Conservation (phyloP, 306 rosid genomes). For the Medicago ruthenica region DNA sequence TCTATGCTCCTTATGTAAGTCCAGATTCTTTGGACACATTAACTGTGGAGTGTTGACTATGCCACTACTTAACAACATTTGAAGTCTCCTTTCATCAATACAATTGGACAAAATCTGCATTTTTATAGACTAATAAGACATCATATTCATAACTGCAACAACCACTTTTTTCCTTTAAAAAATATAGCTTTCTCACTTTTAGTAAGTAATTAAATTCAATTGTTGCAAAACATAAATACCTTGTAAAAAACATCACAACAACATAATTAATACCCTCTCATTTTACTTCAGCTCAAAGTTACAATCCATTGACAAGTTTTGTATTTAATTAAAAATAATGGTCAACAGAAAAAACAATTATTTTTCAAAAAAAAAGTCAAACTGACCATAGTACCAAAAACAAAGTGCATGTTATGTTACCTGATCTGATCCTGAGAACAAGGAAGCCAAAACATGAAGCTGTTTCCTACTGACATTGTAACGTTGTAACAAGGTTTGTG, state of each 20-base stretch:
- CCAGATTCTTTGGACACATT: conserved; percentile 56
- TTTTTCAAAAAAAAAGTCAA: conserved; percentile 7
- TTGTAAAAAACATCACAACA: conserved; percentile 1
- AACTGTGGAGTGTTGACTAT: conserved; percentile 54
- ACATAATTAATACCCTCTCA: not conserved
- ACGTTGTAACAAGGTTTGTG: conserved; percentile 63
- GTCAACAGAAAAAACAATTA: conserved; percentile 21
- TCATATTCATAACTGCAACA: conserved; percentile 33
- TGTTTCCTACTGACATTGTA: conserved; percentile 74
- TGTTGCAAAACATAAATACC: not conserved
- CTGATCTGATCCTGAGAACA: conserved; percentile 83
- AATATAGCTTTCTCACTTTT: not conserved
- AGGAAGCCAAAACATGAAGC: conserved; percentile 65
- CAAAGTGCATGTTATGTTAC: conserved; percentile 50
- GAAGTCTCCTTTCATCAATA: conserved; percentile 62
- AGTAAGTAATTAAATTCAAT: not conserved
- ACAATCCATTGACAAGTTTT: conserved; percentile 27
- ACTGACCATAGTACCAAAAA: not conserved
- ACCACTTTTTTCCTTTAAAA: conserved; percentile 23
- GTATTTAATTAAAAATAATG: conserved; percentile 23
- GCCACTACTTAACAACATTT: conserved; percentile 56
- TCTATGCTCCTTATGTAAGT: conserved; percentile 47
- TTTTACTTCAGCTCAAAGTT: conserved; percentile 28
- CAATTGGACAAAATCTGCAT: conserved; percentile 70
- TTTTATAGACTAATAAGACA: conserved; percentile 47